phyloP scores from a whole-genome alignment of 2,329 filamentous ascomycete species.

The Nemania sp. region DNA sequence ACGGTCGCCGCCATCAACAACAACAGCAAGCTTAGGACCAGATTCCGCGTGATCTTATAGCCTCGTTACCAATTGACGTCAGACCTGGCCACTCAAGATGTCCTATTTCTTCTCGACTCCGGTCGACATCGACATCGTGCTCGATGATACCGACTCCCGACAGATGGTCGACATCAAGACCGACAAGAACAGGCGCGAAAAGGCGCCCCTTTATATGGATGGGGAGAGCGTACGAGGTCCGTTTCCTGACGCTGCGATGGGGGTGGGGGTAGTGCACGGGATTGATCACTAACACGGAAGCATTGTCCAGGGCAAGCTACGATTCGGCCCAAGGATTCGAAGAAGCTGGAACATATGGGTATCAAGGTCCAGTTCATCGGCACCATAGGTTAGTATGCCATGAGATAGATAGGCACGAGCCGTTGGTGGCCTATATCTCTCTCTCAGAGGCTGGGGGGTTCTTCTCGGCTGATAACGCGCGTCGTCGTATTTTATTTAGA shows the following conservation, averaged over 20 bases:
- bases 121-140: conserved; percentile 97
- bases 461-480: background rate
- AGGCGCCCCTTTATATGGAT: conserved; percentile 95
- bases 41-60: background rate
- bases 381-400: conserved; percentile 74
- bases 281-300: background rate
- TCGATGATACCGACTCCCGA: conserved; percentile 92
- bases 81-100: conserved; percentile 57
- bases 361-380: conserved; percentile 99
- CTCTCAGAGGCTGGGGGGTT: background rate
- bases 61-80: conserved; percentile 2
- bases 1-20: conserved; percentile 7
- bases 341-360: conserved; percentile 94
- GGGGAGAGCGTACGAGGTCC: conserved; percentile 77
- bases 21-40: background rate
- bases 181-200: conserved; percentile 96
- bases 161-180: conserved; percentile 97
- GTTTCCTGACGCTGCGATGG: background rate
- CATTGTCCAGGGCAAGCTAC: conserved; percentile 80
- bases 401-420: background rate
- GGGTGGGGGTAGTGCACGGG: background rate
- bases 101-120: conserved; percentile 98
- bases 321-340: conserved; percentile 95
- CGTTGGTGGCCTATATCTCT: background rate
- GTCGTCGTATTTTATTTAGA: conserved; percentile 61